phyloP scores from a whole-genome alignment of 371 early-diverging fungal genomes.

The Lichtheimia ornata region DNA sequence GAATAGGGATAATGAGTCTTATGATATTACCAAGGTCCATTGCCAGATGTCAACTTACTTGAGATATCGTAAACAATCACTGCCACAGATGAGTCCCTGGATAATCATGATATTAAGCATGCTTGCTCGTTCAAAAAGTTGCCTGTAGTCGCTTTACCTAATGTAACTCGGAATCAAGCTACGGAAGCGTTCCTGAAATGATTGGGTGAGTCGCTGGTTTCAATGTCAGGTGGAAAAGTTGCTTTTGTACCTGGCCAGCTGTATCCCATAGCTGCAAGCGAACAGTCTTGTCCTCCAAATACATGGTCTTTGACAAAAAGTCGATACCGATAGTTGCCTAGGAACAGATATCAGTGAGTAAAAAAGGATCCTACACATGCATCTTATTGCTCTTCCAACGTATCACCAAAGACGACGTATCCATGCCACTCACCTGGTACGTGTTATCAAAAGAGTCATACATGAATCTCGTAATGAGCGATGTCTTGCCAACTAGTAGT shows the following conservation, averaged over 20 bases:
- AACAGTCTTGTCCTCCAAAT: slow-evolving; percentile 94
- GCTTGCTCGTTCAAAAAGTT: too few relatives aligned
- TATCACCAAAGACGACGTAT: not conserved
- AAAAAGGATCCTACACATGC: not conserved
- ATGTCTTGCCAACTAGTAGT: slow-evolving; percentile 92
- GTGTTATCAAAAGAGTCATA: slow-evolving; percentile 96
- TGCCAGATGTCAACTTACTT: slow-evolving; percentile 50
- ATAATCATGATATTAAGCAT: slow-evolving; percentile 48
- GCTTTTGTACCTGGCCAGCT: slow-evolving; percentile 90
- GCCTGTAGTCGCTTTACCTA: too few relatives aligned
- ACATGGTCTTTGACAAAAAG: slow-evolving; percentile 99
- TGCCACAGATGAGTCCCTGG: slow-evolving; percentile 96
- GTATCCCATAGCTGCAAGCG: slow-evolving; percentile 99
- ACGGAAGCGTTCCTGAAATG: slow-evolving; percentile 88
- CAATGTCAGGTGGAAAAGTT: not conserved
- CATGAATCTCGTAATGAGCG: slow-evolving; percentile 97
- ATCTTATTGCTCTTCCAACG: not conserved
- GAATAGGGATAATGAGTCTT: not conserved
- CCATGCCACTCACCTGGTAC: slow-evolving; percentile 59
- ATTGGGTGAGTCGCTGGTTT: slow-evolving; percentile 42
- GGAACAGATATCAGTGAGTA: not conserved
- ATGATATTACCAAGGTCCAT: too few relatives aligned
- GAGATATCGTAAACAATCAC: slow-evolving; percentile 98
- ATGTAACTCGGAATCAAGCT: slow-evolving; percentile 95
- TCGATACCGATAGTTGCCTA: slow-evolving; percentile 99